Conservation (phyloP, 2,329 filamentous ascomycete genomes). For the Aspergillus brunneoviolaceus region DNA sequence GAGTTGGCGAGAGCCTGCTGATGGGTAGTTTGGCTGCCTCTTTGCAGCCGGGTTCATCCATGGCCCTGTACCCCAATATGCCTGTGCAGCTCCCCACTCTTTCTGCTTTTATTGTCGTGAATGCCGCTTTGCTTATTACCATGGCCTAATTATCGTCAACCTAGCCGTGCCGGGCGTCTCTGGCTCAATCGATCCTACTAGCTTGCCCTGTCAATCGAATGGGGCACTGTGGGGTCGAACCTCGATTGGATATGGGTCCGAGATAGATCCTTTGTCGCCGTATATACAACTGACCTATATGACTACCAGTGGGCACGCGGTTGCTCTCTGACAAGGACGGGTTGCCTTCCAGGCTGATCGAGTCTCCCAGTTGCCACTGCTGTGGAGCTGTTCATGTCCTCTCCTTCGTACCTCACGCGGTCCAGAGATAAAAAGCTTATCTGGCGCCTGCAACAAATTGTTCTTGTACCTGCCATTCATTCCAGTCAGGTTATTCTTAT, state of each 20-base stretch:
- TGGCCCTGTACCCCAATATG: constrained; percentile 15
- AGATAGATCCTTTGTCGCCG: constrained; percentile 15
- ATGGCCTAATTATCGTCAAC: constrained; percentile 16
- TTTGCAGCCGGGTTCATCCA: constrained; percentile 19
- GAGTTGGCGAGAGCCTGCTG: constrained; percentile 14
- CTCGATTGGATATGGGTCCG: constrained; percentile 12
- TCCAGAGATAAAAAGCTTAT: constrained; percentile 19
- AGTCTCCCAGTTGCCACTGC: constrained; percentile 14
- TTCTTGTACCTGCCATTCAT: background rate
- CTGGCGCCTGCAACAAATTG: constrained; percentile 11
- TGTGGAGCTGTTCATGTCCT: constrained; percentile 14
- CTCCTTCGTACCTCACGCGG: constrained; percentile 15
- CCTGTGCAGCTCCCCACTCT: constrained; percentile 14
- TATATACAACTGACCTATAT: constrained; percentile 17
- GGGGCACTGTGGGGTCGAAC: constrained; percentile 12
- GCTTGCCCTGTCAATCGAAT: constrained; percentile 13
- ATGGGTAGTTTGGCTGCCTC: constrained; percentile 13
- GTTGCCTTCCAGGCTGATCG: constrained; percentile 6
- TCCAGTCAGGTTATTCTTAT: constrained; percentile 1
- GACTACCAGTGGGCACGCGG: constrained; percentile 17
- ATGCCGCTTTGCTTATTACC: constrained; percentile 13
- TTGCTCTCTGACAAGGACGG: constrained; percentile 18
- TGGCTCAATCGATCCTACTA: constrained; percentile 18
- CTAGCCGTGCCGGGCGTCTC: constrained; percentile 11
- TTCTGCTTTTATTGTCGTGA: constrained; percentile 14